phyloP scores from a whole-genome alignment of 352 stramenopile genomes.

The Plasmopara muralis region DNA sequence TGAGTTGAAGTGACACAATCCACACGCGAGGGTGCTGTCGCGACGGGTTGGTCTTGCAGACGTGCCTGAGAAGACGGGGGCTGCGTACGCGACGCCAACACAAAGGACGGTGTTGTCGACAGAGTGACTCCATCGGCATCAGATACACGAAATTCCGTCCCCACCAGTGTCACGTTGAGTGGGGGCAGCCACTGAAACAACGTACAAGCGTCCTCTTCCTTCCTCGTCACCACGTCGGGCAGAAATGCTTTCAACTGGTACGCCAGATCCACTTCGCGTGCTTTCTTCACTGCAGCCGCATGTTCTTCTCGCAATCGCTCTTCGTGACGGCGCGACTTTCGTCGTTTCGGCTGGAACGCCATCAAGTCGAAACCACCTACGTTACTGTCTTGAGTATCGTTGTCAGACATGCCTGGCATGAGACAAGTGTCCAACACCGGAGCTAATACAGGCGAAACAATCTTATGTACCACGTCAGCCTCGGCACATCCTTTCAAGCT shows the following conservation, averaged over 20 bases:
- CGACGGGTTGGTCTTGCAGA: not conserved
- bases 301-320: slow-evolving; percentile 64
- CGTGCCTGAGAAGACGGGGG: slow-evolving; percentile 4
- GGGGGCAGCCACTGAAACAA: slow-evolving; percentile 22
- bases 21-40: not conserved
- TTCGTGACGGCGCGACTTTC: slow-evolving; percentile 63
- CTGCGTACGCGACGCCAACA: slow-evolving; percentile 1
- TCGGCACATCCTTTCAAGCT: slow-evolving; percentile 1
- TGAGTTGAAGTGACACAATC: slow-evolving; percentile 8
- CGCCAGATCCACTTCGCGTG: slow-evolving; percentile 50
- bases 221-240: slow-evolving; percentile 7
- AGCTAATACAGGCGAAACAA: not conserved
- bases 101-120: slow-evolving; percentile 17
- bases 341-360: slow-evolving; percentile 18
- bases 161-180: slow-evolving; percentile 25
- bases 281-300: slow-evolving; percentile 50
- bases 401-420: slow-evolving; percentile 24
- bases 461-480: not conserved
- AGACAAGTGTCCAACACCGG: slow-evolving; percentile 11
- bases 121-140: slow-evolving; percentile 12
- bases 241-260: slow-evolving; percentile 48
- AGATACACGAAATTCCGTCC: slow-evolving; percentile 25
- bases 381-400: slow-evolving; percentile 38
- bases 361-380: no score
- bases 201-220: slow-evolving; percentile 4